Conservation (phyloP, 352 stramenopile genomes). For the Peronosclerospora sorghi region DNA sequence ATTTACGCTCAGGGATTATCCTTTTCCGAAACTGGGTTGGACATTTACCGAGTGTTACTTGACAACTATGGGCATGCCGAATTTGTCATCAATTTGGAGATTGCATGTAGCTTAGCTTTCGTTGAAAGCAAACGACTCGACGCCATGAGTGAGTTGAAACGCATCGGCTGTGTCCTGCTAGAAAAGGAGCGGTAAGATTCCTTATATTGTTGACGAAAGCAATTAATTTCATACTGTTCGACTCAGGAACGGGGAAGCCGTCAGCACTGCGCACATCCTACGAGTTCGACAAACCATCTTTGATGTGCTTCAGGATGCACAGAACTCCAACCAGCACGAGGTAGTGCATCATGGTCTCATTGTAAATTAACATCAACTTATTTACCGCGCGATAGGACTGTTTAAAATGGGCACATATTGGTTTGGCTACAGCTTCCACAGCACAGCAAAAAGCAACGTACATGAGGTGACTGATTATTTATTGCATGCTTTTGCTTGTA, state of each 20-base stretch:
- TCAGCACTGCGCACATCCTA: conserved; percentile 4
- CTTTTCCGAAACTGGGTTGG: conserved; percentile 39
- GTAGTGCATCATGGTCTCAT: conserved; percentile 13
- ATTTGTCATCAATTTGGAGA: conserved; percentile 49
- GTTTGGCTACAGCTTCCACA: conserved; percentile 11
- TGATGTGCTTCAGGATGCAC: conserved; percentile 29
- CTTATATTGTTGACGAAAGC: neutral
- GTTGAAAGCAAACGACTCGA: conserved; percentile 18
- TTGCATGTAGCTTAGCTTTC: conserved; percentile 43
- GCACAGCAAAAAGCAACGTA: conserved; percentile 32
- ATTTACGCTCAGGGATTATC: conserved; percentile 31
- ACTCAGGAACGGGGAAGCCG: conserved; percentile 5
- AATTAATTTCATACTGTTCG: conserved; percentile 1
- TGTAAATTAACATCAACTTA: neutral
- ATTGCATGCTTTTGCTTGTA: neutral
- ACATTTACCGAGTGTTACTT: conserved; percentile 53
- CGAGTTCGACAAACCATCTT: conserved; percentile 33
- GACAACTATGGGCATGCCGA: conserved; percentile 43
- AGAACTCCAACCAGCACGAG: conserved; percentile 29
- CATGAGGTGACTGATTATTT: conserved; percentile 28
- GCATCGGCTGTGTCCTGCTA: conserved; percentile 17
- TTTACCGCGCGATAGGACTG: conserved; percentile 22
- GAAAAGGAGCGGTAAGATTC: conserved; percentile 18
- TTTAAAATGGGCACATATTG: conserved; percentile 35
- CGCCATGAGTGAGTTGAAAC: conserved; percentile 36